A percentile compares a stretch with the other conserved stretches of the same genome.
Conservation (phyloP, 192 early-diverging fungal species). For the Backusella psychrophila region DNA sequence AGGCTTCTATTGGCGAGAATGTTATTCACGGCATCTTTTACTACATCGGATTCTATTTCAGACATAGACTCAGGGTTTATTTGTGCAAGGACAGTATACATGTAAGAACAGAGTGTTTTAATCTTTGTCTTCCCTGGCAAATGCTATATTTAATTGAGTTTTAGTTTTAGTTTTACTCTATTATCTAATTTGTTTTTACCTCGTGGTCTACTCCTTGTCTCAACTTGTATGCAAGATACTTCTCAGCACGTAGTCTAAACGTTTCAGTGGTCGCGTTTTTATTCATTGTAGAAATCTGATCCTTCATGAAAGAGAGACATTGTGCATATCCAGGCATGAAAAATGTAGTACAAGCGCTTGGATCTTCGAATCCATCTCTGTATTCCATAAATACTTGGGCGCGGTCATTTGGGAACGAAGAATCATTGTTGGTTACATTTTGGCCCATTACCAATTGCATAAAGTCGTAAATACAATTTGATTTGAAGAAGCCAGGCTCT, state of each 20-base stretch:
- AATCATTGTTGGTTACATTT: not conserved
- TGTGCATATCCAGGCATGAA: not conserved
- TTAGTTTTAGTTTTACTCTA: too few species aligned
- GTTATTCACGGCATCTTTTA: too few species aligned
- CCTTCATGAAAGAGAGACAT: not conserved
- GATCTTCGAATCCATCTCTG: not conserved
- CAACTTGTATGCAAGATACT: not conserved
- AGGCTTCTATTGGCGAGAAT: too few species aligned
- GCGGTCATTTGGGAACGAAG: not conserved
- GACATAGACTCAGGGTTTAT: too few species aligned
- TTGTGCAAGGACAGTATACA: too few species aligned
- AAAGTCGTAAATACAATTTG: not conserved
- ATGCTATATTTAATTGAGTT: too few species aligned
- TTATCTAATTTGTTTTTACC: too few species aligned
- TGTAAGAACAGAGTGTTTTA: too few species aligned
- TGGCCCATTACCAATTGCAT: not conserved
- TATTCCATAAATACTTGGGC: not conserved
- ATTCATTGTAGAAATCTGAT: not conserved
- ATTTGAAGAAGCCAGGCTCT: not conserved
- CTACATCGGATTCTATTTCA: too few species aligned
- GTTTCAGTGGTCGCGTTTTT: not conserved
- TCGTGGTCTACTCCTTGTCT: too few species aligned
- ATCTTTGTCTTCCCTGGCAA: too few species aligned
- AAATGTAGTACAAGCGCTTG: not conserved
- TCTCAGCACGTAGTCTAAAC: not conserved